These are phyloP conservation scores for Nemania sp. DNA, from an alignment of 2,329 filamentous ascomycete genomes.

Conservation along the genomic window DNA sequence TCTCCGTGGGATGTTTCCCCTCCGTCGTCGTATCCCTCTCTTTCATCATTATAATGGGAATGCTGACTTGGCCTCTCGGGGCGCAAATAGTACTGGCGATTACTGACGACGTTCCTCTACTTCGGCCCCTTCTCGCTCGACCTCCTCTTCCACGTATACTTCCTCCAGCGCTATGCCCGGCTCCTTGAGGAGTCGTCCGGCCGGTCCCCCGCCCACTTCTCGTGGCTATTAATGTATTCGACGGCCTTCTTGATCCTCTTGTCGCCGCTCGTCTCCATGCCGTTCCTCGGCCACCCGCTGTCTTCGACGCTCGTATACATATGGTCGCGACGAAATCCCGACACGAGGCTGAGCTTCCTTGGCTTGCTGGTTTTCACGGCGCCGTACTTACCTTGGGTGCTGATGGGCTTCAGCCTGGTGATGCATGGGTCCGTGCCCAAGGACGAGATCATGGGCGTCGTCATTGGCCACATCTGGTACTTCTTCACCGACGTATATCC, in stretches of 20 bases:
- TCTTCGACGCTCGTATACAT: constrained; percentile 96
- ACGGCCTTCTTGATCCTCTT: constrained; percentile 77
- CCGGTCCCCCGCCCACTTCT: constrained; percentile 88
- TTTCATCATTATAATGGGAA: not conserved
- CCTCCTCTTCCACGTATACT: constrained; percentile 97
- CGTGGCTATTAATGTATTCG: constrained; percentile 89
- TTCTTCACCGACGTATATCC: constrained; percentile 98
- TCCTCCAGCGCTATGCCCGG: constrained; percentile 93
- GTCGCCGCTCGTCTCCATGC: constrained; percentile 86
- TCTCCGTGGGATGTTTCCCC: not conserved
- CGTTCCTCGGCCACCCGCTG: constrained; percentile 90
- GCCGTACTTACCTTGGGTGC: constrained; percentile 92
- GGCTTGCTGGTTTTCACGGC: constrained; percentile 90
- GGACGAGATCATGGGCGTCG: constrained; percentile 93
- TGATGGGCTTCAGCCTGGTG: constrained; percentile 91
- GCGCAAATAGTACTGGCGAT: constrained; percentile 80
- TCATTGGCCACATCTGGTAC: constrained; percentile 96
- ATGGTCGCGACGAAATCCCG: constrained; percentile 93
- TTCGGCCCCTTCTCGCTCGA: constrained; percentile 94
- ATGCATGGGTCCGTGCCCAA: constrained; percentile 88
- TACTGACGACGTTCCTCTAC: constrained; percentile 96
- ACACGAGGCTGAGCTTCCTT: constrained; percentile 85
- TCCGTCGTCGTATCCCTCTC: not conserved
- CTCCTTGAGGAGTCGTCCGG: constrained; percentile 95
- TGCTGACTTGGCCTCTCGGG: constrained; percentile 22